Base-by-base conservation (phyloP, 2,329 filamentous ascomycete species). In the Colletotrichum nymphaeae region DNA sequence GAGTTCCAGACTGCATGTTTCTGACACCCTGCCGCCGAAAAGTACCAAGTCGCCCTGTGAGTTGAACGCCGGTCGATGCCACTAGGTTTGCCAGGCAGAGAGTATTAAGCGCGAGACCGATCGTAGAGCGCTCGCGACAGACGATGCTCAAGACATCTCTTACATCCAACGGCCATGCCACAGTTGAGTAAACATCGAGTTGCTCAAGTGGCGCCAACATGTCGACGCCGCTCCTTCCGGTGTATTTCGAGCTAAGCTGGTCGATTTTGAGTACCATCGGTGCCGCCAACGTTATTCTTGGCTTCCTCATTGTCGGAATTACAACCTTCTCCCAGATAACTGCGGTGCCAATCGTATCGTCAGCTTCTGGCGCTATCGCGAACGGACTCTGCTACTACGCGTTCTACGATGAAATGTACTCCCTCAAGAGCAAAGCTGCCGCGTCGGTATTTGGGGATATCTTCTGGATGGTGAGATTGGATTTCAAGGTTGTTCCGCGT, bases 191-290 rank as follows among this genome's bases (percentile, higher is more conserved):
- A 52, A 19, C 14, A 5, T 19, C 12, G 4, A 28, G 12, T 12
- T 37, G 35, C 37, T 42, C 42, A 35, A 42, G 49, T 56, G 11
- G 30, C 49, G 35, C 5, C 26, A 58, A 26, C 28, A 71, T 71
- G 71, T 65, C 67, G 28, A 71, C 67, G 62, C 62, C 62, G 35
- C 62, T 71, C 32, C 3, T 63, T 14, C 76, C 75, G 3, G 69
- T 81, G 5, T 85, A 85, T 67, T 86, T 82, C 69, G 84, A 86
- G 77, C 77, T 82, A 69, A 83, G 83, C 78, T 86, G 84, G 84
- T 81, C 83, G 24, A 84, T 86, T 35, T 81, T 87, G 68, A 86
- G 83, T 77, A 84, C 82, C 59, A 82, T 86, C 73, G 84, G 85
- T 35, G 75, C 84, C n/a, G 77, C 80, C 24, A 84, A 84, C 69